A percentile compares a stretch with the other conserved stretches of the same genome.
These are phyloP conservation scores for Ustilago vetiveriae DNA, from an alignment of 1,284 basidiomycete species.

Conservation along the genomic window DNA sequence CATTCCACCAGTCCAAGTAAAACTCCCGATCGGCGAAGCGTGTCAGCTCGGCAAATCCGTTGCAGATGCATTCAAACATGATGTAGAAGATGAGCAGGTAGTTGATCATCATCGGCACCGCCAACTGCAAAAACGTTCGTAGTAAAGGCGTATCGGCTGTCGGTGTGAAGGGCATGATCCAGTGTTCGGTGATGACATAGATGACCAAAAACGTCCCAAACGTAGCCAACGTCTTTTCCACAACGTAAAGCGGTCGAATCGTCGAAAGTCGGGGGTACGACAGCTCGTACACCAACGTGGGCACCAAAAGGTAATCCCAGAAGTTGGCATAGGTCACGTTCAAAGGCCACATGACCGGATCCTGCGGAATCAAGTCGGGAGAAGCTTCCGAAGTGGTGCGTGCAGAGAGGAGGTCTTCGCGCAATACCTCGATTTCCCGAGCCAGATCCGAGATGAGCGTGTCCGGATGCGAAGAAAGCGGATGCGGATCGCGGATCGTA, in stretches of 20 bases:
- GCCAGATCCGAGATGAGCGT: slow-evolving; percentile 77
- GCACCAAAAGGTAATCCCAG: slow-evolving; percentile 85
- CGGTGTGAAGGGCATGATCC: slow-evolving; percentile 75
- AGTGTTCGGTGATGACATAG: slow-evolving; percentile 84
- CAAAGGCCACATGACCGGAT: slow-evolving; percentile 76
- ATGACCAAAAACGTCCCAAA: slow-evolving; percentile 94
- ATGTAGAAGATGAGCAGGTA: slow-evolving; percentile 68
- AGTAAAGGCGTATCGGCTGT: slow-evolving; percentile 58
- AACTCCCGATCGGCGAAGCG: slow-evolving; percentile 96
- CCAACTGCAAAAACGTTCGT: slow-evolving; percentile 78
- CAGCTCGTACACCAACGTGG: slow-evolving; percentile 93
- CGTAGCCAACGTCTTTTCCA: slow-evolving; percentile 93
- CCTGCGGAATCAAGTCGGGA: slow-evolving; percentile 22
- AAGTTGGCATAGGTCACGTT: slow-evolving; percentile 88
- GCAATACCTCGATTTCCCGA: slow-evolving; percentile 78
- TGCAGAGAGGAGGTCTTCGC: slow-evolving; percentile 75
- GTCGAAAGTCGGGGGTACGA: slow-evolving; percentile 90
- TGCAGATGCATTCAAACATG: slow-evolving; percentile 81
- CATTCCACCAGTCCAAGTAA: slow-evolving; percentile 99
- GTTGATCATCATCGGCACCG: slow-evolving; percentile 87
- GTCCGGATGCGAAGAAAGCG: slow-evolving; percentile 80
- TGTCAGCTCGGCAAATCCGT: slow-evolving; percentile 79
- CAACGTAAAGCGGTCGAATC: slow-evolving; percentile 87
- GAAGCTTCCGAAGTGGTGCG: slow-evolving; percentile 9
- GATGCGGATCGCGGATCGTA: slow-evolving; percentile 69